Evolutionary conservation across 1,284 basidiomycete genomes (phyloP).

Genomic region (Ceratobasidium sp.): DNA sequence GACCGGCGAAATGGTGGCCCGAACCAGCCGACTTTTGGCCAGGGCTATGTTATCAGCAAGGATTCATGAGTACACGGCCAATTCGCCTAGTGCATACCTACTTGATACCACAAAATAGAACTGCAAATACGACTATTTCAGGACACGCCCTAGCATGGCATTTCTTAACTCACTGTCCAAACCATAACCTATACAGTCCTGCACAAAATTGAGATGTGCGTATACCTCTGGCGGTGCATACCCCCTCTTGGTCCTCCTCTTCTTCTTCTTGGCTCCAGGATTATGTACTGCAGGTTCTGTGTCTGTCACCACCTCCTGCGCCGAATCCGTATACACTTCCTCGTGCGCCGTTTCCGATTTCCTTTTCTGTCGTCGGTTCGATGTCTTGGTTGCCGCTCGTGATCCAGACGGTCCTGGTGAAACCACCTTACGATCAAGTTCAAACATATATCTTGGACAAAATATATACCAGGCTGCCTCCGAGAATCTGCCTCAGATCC

Average conservation of each 20-base stretch:
- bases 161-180: conserved; percentile 56
- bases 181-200: conserved; percentile 54
- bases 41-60: conserved; percentile 53
- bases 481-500: too few relatives aligned
- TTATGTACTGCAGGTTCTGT: background rate
- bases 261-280: conserved; percentile 43
- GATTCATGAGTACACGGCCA: background rate
- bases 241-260: conserved; percentile 48
- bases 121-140: conserved; percentile 48
- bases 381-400: background rate
- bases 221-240: conserved; percentile 59
- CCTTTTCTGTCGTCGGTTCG: background rate
- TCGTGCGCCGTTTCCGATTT: background rate
- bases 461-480: background rate
- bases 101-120: conserved; percentile 74
- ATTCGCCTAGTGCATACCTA: conserved; percentile 47
- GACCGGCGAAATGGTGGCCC: conserved; percentile 76
- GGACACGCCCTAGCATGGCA: background rate
- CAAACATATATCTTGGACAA: too few relatives aligned
- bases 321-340: background rate
- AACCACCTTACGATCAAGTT: too few relatives aligned
- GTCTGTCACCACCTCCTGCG: background rate
- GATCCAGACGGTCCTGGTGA: too few relatives aligned
- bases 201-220: conserved; percentile 55
- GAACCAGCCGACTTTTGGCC: conserved; percentile 65